These are phyloP conservation scores for Boletus barrowsii DNA, from an alignment of 768 basidiomycete genomes.

Conservation along the genomic window DNA sequence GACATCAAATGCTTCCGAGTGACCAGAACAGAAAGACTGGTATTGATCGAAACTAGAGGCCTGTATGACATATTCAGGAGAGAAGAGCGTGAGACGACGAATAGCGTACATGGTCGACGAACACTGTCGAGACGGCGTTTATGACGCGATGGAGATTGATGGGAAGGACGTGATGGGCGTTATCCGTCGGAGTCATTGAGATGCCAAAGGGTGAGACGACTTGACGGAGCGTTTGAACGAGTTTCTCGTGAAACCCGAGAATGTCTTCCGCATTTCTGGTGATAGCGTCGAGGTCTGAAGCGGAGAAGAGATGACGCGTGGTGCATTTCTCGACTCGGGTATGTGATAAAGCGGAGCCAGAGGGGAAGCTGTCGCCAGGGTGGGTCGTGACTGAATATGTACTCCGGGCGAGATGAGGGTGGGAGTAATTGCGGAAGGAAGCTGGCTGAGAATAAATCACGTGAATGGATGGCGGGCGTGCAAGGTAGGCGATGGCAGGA, in stretches of 20 bases:
- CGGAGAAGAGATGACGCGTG: slow-evolving; percentile 52
- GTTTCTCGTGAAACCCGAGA: slow-evolving; percentile 63
- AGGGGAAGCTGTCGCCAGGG: slow-evolving; percentile 6
- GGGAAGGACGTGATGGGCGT: slow-evolving; percentile 19
- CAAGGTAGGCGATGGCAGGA: slow-evolving; percentile 26
- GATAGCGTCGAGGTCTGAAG: slow-evolving; percentile 54
- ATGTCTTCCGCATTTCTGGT: slow-evolving; percentile 69
- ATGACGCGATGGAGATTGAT: slow-evolving; percentile 40
- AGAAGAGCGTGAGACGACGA: neutral
- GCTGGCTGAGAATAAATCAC: slow-evolving; percentile 43
- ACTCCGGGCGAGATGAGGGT: slow-evolving; percentile 33
- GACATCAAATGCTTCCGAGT: slow-evolving; percentile 75
- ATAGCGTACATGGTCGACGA: slow-evolving; percentile 50
- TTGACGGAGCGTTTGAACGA: slow-evolving; percentile 52
- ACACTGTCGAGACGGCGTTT: slow-evolving; percentile 48
- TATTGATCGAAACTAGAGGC: slow-evolving; percentile 75
- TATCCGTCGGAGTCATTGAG: slow-evolving; percentile 30
- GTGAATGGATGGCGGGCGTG: slow-evolving; percentile 40
- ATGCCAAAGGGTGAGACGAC: slow-evolving; percentile 54
- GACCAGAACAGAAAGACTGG: slow-evolving; percentile 83
- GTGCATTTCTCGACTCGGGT: slow-evolving; percentile 32
- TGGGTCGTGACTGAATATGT: slow-evolving; percentile 16
- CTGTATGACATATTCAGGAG: slow-evolving; percentile 37
- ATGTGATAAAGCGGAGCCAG: slow-evolving; percentile 3
- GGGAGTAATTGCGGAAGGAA: slow-evolving; percentile 43